phyloP scores from a whole-genome alignment of 768 basidiomycete species.

The Ephemerocybe angulata region DNA sequence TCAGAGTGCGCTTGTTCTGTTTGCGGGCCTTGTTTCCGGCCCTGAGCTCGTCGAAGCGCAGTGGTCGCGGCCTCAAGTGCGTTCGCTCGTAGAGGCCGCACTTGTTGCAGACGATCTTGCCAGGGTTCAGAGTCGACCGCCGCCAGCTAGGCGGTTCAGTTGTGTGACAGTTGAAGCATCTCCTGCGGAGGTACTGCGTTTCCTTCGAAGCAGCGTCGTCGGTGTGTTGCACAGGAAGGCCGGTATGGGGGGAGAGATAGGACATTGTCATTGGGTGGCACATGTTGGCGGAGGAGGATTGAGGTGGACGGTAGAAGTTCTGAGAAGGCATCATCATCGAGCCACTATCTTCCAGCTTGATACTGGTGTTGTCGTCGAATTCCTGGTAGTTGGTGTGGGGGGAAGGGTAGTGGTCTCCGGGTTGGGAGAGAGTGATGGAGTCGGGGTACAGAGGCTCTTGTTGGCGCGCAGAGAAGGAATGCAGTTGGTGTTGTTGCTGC shows the following conservation, averaged over 20 bases:
- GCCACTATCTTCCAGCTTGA: conserved; percentile 66
- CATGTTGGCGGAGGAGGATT: conserved; percentile 15
- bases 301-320: conserved; percentile 43
- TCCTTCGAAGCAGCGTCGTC: conserved; percentile 90
- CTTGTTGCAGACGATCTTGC: conserved; percentile 94
- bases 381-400: conserved; percentile 45
- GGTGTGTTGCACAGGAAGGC: conserved; percentile 78
- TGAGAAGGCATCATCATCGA: conserved; percentile 65
- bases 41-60: conserved; percentile 84
- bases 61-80: conserved; percentile 75
- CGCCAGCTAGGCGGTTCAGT: conserved; percentile 90
- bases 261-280: conserved; percentile 34
- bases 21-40: conserved; percentile 83
- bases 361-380: conserved; percentile 43
- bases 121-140: conserved; percentile 81
- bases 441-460: conserved; percentile 34
- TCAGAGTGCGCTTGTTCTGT: conserved; percentile 35
- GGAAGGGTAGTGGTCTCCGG: conserved; percentile 29
- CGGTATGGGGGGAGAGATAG: conserved; percentile 40
- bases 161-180: conserved; percentile 90
- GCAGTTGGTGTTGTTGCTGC: conserved; percentile 28
- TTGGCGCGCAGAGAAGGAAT: conserved; percentile 27
- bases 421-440: conserved; percentile 26
- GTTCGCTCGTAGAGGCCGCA: conserved; percentile 90
- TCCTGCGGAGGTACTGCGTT: conserved; percentile 82